Base-by-base conservation (phyloP, 2,329 filamentous ascomycete species). In the Macrophomina phaseolina region DNA sequence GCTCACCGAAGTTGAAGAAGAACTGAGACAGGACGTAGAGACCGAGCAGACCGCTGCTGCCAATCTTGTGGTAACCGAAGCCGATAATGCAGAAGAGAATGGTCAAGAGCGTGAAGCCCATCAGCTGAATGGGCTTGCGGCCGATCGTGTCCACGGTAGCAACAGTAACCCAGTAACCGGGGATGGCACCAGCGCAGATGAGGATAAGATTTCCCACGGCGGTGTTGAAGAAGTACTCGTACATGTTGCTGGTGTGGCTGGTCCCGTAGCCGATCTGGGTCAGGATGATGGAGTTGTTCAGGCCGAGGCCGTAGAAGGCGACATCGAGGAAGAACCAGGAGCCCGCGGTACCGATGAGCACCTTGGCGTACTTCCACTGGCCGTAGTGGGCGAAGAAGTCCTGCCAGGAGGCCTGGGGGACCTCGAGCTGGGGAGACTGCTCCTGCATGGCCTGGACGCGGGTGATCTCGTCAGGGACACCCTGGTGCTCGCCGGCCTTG, bases 281-380 rank as follows among this genome's bases (percentile, higher is more conserved):
- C 30, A 94, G 85, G 69, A 94, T 92, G 67, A 87, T 86, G 30
- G 89, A 87, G 78, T 92, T 93, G 79, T 93, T 94, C 60, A 94
- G 83, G 40, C 89, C 89, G 34, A 93, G 84, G 69, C 76, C 76
- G 68, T 80, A 78, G 70, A 80, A 79, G 73, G 83, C 83, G 52
- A 86, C 82, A 73, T 93, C 91, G 60, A 91, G 88, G 79, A 91
- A 86, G 79, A 94, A 94, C 92, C 92, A 96, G 2, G 92, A 94
- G 48, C 90, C 90, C 12, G 91, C 90, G 12, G 91, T 94, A n/a
- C 91, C 91, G 49, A 93, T 81, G 0, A 93, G 86, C 34, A 93
- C 84, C 74, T 89, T 87, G 65, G 85, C 88, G 75, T 94, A 89
- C 81, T 88, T 91, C 83, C 86, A 88, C 74, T 90, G 86, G 67